Base-by-base conservation (phyloP, 257 asterid species). In the Phtheirospermum japonicum region DNA sequence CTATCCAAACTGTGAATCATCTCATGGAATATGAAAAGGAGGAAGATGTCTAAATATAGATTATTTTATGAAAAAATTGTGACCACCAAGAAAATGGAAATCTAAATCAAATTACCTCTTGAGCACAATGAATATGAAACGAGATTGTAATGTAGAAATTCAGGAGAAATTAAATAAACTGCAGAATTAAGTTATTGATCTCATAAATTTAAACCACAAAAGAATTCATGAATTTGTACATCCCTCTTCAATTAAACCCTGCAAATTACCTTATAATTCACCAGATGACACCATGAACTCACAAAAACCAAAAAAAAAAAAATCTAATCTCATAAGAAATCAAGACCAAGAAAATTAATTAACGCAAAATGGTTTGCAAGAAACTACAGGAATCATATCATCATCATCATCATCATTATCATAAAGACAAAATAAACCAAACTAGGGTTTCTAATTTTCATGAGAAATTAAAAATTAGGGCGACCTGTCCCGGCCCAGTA, bases 401-500 rank as follows among this genome's bases (percentile, higher is more conserved):
- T 59, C 30, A 36, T 14, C 58, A 48, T 6, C 53, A 46, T 7
- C 57, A 14, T n/a, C 11, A 46, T 19, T 13, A 46, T n/a, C 11
- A 48, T 9, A 59, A 46, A 34, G 42, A 53, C 10, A 46, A 63
- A 63, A 46, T 8, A 45, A 56, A 28, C 16, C 52, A 52, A 30
- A 61, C 53, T 46, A 46, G 53, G 74, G 64, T 42, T 61, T 69
- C 43, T 20, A 7, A 43, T 34, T 11, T 39, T 16, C 4, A 16
- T 5, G 61, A 17, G 10, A 3, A 43, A 39, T 43, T 57, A 88
- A 76, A 81, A 86, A 4, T 83, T 88, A 66, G 90, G 92, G 7
- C 95, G 88, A 61, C 76, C 85, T 11, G 88, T 55, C 5, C 82
- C 95, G 2, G 54, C 54, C 93, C 98, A 86, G 16, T 77, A 92